Evolutionary conservation across 2,329 filamentous ascomycete genomes (phyloP).

Genomic region (Pyrenochaeta sp.): DNA sequence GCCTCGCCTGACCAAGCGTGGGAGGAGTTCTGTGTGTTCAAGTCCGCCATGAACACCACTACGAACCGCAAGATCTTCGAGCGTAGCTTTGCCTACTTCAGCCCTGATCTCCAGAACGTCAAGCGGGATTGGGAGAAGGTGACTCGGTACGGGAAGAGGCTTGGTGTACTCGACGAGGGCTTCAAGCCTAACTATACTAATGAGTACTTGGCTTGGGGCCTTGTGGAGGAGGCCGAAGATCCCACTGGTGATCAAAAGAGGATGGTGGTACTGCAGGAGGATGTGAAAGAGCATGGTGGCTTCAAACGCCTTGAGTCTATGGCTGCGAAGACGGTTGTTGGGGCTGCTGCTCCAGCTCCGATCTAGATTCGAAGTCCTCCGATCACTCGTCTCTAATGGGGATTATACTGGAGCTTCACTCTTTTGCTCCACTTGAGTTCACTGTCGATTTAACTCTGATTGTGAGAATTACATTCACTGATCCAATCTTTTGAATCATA

Average conservation of each 20-base stretch:
- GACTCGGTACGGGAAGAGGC: constrained; percentile 76
- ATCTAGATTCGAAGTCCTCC: not conserved
- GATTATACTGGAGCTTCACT: not conserved
- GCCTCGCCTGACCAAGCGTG: constrained; percentile 69
- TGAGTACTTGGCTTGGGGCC: constrained; percentile 70
- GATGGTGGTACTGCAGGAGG: constrained; percentile 74
- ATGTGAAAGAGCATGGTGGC: constrained; percentile 71
- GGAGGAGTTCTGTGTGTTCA: constrained; percentile 74
- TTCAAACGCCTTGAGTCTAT: constrained; percentile 61
- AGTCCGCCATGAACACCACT: constrained; percentile 72
- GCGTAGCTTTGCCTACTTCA: constrained; percentile 80
- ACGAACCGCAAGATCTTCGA: constrained; percentile 83
- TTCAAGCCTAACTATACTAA: constrained; percentile 82
- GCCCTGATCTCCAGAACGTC: constrained; percentile 77
- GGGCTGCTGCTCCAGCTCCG: constrained; percentile 20
- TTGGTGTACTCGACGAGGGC: constrained; percentile 69
- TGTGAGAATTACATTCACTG: no score
- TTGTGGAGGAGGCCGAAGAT: constrained; percentile 71
- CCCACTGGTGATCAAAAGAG: constrained; percentile 77
- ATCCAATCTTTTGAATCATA: no score
- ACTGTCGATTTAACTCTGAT: no score
- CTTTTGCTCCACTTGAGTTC: not conserved
- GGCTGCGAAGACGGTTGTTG: constrained; percentile 21
- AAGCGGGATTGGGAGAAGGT: constrained; percentile 79
- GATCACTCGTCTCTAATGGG: not conserved